Conservation (phyloP, 2,329 filamentous ascomycete species). For the Colletotrichum musae region DNA sequence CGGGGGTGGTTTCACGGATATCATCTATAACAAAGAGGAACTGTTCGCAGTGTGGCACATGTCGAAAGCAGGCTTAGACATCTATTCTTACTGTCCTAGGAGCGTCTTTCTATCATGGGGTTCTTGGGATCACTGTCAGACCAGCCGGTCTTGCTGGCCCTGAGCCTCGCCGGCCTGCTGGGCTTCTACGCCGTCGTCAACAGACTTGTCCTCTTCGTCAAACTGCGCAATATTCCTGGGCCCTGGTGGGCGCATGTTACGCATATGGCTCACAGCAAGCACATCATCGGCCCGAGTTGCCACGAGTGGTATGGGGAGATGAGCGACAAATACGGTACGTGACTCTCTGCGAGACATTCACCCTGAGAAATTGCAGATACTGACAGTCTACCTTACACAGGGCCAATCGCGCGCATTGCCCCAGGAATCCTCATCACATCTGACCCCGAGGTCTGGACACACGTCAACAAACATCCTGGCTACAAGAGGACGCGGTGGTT, state of each 20-base stretch:
- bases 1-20: too few relatives aligned
- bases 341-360: constrained; percentile 39
- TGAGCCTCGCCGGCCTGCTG: neutral
- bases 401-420: constrained; percentile 54
- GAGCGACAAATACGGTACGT: constrained; percentile 47
- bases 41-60: too few relatives aligned
- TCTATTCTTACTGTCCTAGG: too few relatives aligned
- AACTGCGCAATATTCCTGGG: constrained; percentile 45
- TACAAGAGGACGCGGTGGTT: constrained; percentile 61
- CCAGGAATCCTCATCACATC: constrained; percentile 65
- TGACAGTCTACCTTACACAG: constrained; percentile 14
- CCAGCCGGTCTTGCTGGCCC: neutral
- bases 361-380: constrained; percentile 33
- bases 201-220: constrained; percentile 13
- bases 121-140: neutral
- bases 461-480: constrained; percentile 57
- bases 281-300: constrained; percentile 41
- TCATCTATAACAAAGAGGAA: too few relatives aligned
- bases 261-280: constrained; percentile 45
- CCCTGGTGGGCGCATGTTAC: constrained; percentile 43
- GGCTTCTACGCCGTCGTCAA: constrained; percentile 5
- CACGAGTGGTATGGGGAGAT: constrained; percentile 47
- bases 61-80: neutral
- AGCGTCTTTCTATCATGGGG: neutral
- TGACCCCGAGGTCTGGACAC: constrained; percentile 62